phyloP scores from a whole-genome alignment of 805 yeast genomes.

The Scheffersomyces stipitis region DNA sequence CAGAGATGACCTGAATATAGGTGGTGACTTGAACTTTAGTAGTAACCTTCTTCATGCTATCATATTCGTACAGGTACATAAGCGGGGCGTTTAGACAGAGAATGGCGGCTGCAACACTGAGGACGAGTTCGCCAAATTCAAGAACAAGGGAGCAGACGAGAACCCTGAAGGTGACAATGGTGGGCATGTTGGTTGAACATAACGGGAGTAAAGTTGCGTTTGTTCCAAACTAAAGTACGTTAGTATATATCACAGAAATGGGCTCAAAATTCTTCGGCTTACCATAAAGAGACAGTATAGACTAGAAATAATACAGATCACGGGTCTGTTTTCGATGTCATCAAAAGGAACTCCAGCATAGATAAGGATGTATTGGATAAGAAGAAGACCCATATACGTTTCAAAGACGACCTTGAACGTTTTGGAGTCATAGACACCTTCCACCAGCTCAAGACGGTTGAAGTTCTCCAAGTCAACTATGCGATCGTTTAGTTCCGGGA shows the following conservation, averaged over 20 bases:
- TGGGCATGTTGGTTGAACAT: constrained; percentile 18
- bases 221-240: constrained; percentile 15
- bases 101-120: constrained; percentile 16
- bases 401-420: constrained; percentile 11
- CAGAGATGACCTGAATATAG: constrained; percentile 24
- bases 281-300: constrained; percentile 22
- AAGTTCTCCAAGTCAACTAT: no score
- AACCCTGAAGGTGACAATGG: constrained; percentile 14
- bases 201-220: constrained; percentile 21
- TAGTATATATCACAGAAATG: no score
- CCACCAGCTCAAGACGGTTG: constrained; percentile 10
- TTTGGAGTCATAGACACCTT: constrained; percentile 14
- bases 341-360: constrained; percentile 36
- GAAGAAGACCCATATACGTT: constrained; percentile 19
- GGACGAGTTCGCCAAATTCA: constrained; percentile 18
- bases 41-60: constrained; percentile 10
- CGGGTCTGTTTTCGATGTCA: constrained; percentile 31
- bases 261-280: no score
- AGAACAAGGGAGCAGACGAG: constrained; percentile 16
- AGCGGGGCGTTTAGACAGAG: constrained; percentile 17
- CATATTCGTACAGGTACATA: constrained; percentile 28
- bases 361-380: constrained; percentile 28
- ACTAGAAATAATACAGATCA: constrained; percentile 19
- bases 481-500: no score
- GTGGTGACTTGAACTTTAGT: constrained; percentile 25